Evolutionary conservation across 305 asterid genomes (phyloP).

Genomic region (Striga hermonthica): DNA sequence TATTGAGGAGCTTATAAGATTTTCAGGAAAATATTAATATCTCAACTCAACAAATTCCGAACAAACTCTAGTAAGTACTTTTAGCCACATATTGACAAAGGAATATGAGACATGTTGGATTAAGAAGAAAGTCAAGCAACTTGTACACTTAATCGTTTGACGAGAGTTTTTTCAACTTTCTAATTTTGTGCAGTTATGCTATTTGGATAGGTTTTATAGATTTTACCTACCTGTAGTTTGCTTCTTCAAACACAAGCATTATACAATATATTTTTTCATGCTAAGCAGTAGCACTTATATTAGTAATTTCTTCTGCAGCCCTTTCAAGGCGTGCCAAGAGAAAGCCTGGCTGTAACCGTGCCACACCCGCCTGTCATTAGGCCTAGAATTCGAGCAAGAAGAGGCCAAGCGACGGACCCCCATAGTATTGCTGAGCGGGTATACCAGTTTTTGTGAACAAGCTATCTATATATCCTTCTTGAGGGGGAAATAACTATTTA

Average conservation of each 20-base stretch:
- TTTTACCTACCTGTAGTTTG: constrained; percentile 1
- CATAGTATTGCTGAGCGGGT: constrained; percentile 96
- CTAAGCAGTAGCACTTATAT: constrained; percentile 1
- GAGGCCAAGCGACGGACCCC: constrained; percentile 96
- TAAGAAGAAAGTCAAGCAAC: too few species aligned
- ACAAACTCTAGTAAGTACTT: not conserved
- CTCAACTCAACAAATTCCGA: not conserved
- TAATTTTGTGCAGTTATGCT: too few species aligned
- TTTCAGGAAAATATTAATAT: not conserved
- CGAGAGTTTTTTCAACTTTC: too few species aligned
- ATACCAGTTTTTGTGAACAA: constrained; percentile 16
- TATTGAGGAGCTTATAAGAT: not conserved
- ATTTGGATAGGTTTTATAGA: too few species aligned
- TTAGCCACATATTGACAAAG: not conserved
- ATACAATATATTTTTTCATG: not conserved
- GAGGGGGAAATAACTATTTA: not conserved
- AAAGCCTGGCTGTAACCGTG: constrained; percentile 55
- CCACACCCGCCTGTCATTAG: constrained; percentile 74
- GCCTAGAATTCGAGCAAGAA: constrained; percentile 85
- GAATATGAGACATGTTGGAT: too few species aligned
- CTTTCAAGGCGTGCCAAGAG: constrained; percentile 72
- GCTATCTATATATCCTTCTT: constrained; percentile 13
- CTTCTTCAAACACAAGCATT: constrained; percentile 21
- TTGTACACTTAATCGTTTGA: too few species aligned
- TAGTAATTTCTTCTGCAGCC: constrained; percentile 41